phyloP scores from a whole-genome alignment of 495 filamentous ascomycete species.

The Trichoderma reesei region DNA sequence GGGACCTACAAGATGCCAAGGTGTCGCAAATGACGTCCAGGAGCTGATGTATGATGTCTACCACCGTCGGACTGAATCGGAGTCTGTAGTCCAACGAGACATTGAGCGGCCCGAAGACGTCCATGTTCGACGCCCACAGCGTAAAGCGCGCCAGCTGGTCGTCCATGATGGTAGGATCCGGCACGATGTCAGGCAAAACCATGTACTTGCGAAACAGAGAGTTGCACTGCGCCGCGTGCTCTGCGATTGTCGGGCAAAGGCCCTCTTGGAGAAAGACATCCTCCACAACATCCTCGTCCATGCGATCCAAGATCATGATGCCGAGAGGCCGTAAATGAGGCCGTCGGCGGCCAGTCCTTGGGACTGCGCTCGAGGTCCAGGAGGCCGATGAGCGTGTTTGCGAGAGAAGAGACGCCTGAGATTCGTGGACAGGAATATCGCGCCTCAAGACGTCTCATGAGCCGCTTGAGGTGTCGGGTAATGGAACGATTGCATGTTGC shows the following conservation, averaged over 20 bases:
- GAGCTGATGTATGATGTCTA: constrained; percentile 26
- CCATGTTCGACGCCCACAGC: constrained; percentile 28
- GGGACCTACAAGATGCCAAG: constrained; percentile 21
- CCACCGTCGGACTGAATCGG: constrained; percentile 23
- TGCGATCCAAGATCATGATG: constrained; percentile 17
- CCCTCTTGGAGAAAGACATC: constrained; percentile 26
- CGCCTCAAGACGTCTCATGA: no score
- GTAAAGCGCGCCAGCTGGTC: constrained; percentile 27
- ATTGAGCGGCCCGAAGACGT: constrained; percentile 26
- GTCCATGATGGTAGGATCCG: constrained; percentile 25
- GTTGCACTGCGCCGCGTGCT: constrained; percentile 22
- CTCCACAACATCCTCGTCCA: constrained; percentile 20
- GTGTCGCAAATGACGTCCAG: constrained; percentile 21
- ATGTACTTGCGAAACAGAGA: constrained; percentile 21
- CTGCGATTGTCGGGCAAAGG: constrained; percentile 26
- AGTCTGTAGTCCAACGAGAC: constrained; percentile 29
- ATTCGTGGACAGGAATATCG: no score
- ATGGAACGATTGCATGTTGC: no score
- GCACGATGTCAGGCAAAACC: constrained; percentile 21
- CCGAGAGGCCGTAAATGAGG: not conserved
- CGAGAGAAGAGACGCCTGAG: no score
- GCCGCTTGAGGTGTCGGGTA: no score
- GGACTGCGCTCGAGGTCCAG: no score
- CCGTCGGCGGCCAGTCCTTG: no score
- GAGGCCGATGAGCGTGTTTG: no score